Evolutionary conservation across 2,329 filamentous ascomycete species (phyloP), one percentile per base, ranked within the genome.

Genomic region (Aspergillus unguis): DNA sequence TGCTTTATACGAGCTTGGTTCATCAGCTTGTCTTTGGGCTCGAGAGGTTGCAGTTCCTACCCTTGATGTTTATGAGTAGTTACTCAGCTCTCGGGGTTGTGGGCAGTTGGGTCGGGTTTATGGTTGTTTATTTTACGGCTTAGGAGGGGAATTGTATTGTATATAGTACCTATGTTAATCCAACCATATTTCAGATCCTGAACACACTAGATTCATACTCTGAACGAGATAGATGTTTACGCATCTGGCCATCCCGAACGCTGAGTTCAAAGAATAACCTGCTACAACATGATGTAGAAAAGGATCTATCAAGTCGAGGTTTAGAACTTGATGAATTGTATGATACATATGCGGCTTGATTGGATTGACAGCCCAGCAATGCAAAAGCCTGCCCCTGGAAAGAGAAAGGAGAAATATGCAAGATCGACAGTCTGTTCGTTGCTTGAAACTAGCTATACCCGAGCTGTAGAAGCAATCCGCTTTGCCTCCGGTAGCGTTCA

Each of bases 21-120:
- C 94, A 99, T 70, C 81, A 84, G 44, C 70, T 92, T n/a, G 75
- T 95, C 4, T 96, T 96, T 74, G 91, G 91, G 0, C 81, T 84
- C 48, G 63, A 66, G 23, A 64, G 78, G 58, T 90, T 88, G 63
- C 90, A 96, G 72, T 99, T 97, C 71, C 73, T 99, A 50, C 94
- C 94, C 27, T 76, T 97, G 62, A 97, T 99, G 92, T 94, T 97
- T 68, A 96, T 86, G 61, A 97, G 92, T 76, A 88, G 89, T 9
- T 99, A 97, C 71, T 90, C 88, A 32, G 94, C 94, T 4, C 78
- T 97, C 53, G 94, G 94, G n/a, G 92, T 97, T 0, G 85, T 96
- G 17, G 91, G 90, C 3, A 97, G 94, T 73, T 97, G 92, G 92
- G 65, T 96, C 37, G 92, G 94, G 7, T 96, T 96, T 69, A 84